Evolutionary conservation across 108 stramenopile genomes (phyloP), one percentile per base, ranked within the genome.

Genomic region (Nannochloropsis granulata): DNA sequence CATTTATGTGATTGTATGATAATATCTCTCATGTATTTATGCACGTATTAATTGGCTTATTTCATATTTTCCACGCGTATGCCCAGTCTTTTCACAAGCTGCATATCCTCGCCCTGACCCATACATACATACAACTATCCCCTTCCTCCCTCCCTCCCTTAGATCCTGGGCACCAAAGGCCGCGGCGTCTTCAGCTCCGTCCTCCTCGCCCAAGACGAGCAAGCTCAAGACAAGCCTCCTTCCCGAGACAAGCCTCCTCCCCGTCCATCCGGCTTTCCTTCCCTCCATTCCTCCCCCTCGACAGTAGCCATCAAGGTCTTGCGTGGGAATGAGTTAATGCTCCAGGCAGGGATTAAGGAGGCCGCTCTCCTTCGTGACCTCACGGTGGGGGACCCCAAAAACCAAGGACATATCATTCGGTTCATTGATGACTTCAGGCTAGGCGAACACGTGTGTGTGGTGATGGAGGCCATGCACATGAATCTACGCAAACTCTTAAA

Each of bases 401-500:
- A 71, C 56, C 21, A 71, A n/a, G 56, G 56, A 10, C 56, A 71
- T n/a, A n/a, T 71, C 21, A 10, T 71, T 71, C 56, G 56, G 7
- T 71, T 71, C n/a, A 5, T n/a, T n/a, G 56, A 71, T 16, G 56
- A 71, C 21, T 71, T 71, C 11, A 71, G 56, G 56, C 56, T 71
- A n/a, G 56, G 56, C 7, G 56, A n/a, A n/a, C 95, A 95, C 86
- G 87, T 92, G 19, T 86, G 89, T 8, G 84, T 95, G 81, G 88
- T 92, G 23, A 93, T 95, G 83, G 93, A 93, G 56, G 91, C 89
- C 78, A 84, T 93, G 71, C 90, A 84, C n/a, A 93, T 91, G 85
- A 95, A 93, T 91, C 92, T 95, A 45, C 93, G 91, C 81, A 92
- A 94, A 78, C 90, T 92, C 5, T 80, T 94, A 44, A 89, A 92